Evolutionary conservation across 2,329 filamentous ascomycete genomes (phyloP).

Genomic region (Colletotrichum euphorbiae): DNA sequence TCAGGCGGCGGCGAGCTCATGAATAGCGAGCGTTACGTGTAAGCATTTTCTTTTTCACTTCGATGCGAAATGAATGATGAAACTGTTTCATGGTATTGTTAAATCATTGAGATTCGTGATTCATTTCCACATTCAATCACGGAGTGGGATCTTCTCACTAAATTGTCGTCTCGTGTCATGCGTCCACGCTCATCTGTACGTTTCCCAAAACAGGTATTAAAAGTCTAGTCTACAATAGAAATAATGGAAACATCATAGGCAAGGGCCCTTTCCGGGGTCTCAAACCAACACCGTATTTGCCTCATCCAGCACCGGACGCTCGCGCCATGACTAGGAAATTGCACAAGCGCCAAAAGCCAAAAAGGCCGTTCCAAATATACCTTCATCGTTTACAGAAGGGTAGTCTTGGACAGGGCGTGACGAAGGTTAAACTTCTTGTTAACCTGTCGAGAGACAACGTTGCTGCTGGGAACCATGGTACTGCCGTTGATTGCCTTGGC

Average conservation of each 20-base stretch:
- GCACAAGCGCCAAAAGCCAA: background rate
- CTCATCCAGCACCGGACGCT: conserved; percentile 6
- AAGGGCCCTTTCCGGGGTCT: conserved; percentile 5
- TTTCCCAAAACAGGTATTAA: background rate
- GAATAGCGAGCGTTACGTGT: background rate
- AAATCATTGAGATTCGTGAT: too few relatives aligned
- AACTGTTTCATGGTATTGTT: too few relatives aligned
- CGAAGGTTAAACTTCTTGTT: conserved; percentile 28
- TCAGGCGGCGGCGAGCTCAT: conserved; percentile 30
- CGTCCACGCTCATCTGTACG: conserved; percentile 14
- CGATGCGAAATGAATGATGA: too few relatives aligned
- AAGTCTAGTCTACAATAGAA: conserved; percentile 22
- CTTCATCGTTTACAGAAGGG: background rate
- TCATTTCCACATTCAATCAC: too few relatives aligned
- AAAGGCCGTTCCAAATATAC: background rate
- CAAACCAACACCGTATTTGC: background rate
- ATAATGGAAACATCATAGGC: background rate
- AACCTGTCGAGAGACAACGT: conserved; percentile 14
- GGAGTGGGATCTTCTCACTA: background rate
- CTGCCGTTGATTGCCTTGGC: conserved; percentile 22
- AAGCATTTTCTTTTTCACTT: background rate
- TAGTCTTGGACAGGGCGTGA: background rate
- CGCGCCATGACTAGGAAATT: background rate
- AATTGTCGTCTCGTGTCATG: background rate
- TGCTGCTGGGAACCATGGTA: background rate